Base-by-base conservation (phyloP, 805 yeast species). In the Schizosaccharomyces japonicus region DNA sequence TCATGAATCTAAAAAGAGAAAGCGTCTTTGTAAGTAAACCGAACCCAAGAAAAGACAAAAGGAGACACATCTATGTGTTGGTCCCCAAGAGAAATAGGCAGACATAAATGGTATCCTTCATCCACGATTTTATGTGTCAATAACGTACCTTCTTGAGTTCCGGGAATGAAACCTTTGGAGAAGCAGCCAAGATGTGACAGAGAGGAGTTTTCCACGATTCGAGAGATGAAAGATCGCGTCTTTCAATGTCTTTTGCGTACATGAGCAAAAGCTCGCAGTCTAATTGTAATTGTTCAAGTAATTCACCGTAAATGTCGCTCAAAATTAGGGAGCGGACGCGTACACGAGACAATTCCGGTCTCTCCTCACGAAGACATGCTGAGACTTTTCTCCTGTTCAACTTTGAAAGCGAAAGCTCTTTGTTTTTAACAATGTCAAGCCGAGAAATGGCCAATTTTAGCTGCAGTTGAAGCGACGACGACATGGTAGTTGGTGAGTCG, bases 111-210 rank as follows among this genome's bases (percentile, higher is more conserved):
- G 13, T 36, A 21, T n/a, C 13, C 10, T 36, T 17, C 23, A n/a
- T n/a, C 7, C 7, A 29, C 13, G 7, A 19, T 8, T 36, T n/a
- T 2, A 19, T 19, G 13, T 19, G 3, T 3, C 8, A 8, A 3
- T 21, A n/a, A 36, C 42, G 5, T 36, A 36, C 42, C 17, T 7
- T 19, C 11, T 23, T 17, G 5, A 36, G 4, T 5, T 36, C 42
- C 11, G 17, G 17, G 23, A 36, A 19, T 6, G 25, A 27, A 19
- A 36, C 7, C 5, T 36, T 25, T 2, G 42, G 42, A 19, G 42
- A 25, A 15, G 42, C 42, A 36, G 42, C 42, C 17, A 36, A n/a
- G 26, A 36, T n/a, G 26, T 36, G 42, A 36, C 23, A 36, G 27
- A 36, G 23, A 36, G 42, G 23, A 2, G 42, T 19, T 21, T 36